Percentiles rank a stretch among this genome's conserved stretches.
phyloP scores from a whole-genome alignment of 495 filamentous ascomycete genomes.

The Talaromyces liani region DNA sequence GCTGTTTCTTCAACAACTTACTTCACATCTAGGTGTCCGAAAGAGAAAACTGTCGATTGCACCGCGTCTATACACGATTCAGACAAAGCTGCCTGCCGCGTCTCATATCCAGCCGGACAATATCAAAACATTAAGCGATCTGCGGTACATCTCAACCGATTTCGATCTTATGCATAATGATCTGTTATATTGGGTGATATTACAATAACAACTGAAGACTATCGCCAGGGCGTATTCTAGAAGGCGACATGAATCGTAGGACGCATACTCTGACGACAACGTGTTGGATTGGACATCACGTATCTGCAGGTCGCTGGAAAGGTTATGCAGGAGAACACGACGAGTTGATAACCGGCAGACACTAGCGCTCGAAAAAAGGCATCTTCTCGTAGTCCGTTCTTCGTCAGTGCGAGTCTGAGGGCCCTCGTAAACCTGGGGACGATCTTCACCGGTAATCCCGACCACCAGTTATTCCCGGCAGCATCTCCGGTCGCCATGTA shows the following conservation, averaged over 20 bases:
- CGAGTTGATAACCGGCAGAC: not conserved
- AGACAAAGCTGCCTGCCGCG: not conserved
- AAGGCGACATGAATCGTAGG: not conserved
- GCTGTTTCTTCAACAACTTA: not conserved
- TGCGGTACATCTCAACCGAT: not conserved
- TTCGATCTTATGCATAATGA: slow-evolving; percentile 2
- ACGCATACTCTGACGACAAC: not conserved
- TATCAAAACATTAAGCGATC: slow-evolving; percentile 4
- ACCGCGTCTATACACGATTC: not conserved
- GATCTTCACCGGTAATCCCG: not conserved
- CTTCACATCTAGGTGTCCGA: not conserved
- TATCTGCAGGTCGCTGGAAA: not conserved
- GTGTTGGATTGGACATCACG: not conserved
- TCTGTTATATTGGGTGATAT: not conserved
- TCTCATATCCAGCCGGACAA: not conserved
- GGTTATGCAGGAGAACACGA: not conserved
- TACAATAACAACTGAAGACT: not conserved
- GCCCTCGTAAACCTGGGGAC: not conserved
- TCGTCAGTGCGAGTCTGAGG: not conserved
- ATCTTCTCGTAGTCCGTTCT: not conserved
- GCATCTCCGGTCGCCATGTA: not conserved
- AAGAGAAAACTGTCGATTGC: not conserved
- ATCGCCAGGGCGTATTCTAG: not conserved
- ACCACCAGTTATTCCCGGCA: not conserved
- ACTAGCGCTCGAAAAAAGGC: not conserved